These are phyloP conservation scores for Scenedesmus sp. DNA, from an alignment of 163 green algal genomes.

Conservation along the genomic window DNA sequence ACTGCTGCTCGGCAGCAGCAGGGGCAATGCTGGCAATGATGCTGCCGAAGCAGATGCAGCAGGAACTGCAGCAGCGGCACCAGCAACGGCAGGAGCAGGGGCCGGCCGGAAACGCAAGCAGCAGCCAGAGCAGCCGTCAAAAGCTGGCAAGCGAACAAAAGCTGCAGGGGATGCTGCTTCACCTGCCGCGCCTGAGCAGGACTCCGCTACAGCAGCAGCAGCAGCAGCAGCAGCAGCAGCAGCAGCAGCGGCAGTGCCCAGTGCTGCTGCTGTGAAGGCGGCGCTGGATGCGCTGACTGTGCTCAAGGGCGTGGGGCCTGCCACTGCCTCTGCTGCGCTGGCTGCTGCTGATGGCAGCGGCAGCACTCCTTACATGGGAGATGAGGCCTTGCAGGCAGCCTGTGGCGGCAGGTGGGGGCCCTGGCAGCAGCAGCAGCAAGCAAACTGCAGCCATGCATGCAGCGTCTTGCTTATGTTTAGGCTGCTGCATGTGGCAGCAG, in stretches of 20 bases:
- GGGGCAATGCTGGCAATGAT: not conserved
- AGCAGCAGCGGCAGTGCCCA: constrained; percentile 25
- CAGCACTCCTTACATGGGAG: constrained; percentile 20
- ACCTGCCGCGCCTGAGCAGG: not conserved
- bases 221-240: constrained; percentile 16
- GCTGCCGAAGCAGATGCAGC: not conserved
- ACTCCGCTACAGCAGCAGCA: not conserved
- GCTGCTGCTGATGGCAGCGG: constrained; percentile 20
- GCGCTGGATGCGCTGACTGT: not conserved
- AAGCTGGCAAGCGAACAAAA: not conserved
- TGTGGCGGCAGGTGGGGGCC: not conserved
- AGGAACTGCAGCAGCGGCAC: not conserved
- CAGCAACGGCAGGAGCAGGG: not conserved
- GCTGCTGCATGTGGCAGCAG: not conserved
- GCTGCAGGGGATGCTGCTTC: not conserved
- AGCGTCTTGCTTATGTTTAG: not conserved
- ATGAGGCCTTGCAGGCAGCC: constrained; percentile 22
- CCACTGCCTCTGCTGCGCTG: constrained; percentile 31
- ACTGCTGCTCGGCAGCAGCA: constrained; percentile 11
- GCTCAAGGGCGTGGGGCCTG: constrained; percentile 37
- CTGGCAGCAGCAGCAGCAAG: not conserved
- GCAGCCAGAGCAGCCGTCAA: not conserved
- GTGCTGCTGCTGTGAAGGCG: not conserved
- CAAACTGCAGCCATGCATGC: not conserved
- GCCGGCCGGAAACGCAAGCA: not conserved